Percentiles rank a stretch among this genome's conserved stretches.
These are phyloP conservation scores for Setaria italica DNA, from an alignment of 202 grass and related monocot genomes.

Conservation along the genomic window DNA sequence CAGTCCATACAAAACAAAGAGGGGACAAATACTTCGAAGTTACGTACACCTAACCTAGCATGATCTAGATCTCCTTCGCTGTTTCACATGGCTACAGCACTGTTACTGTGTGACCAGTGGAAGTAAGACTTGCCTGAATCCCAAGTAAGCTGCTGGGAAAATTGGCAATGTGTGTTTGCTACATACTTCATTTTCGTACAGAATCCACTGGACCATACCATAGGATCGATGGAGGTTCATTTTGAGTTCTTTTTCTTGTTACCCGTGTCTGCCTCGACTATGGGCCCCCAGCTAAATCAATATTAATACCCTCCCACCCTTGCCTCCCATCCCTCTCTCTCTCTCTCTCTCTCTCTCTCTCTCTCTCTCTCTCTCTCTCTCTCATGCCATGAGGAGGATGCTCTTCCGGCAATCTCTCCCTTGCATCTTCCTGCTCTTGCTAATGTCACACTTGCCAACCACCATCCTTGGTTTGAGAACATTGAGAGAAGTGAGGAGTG, in stretches of 20 bases:
- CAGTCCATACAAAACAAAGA: conserved; percentile 16
- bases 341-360: background rate
- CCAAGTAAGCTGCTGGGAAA: conserved; percentile 11
- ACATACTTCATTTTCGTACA: background rate
- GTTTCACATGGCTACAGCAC: conserved; percentile 25
- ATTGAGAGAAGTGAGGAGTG: conserved; percentile 29
- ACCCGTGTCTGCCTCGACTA: background rate
- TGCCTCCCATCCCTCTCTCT: background rate
- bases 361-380: conserved; percentile 18
- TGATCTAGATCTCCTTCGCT: background rate
- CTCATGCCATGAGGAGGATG: conserved; percentile 47
- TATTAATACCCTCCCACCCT: conserved; percentile 65
- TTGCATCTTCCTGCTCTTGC: conserved; percentile 53
- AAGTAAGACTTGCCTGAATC: conserved; percentile 15
- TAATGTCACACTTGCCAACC: conserved; percentile 42
- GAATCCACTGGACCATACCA: background rate
- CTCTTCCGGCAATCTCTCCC: conserved; percentile 31
- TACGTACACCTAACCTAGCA: conserved; percentile 12
- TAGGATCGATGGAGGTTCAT: conserved; percentile 37
- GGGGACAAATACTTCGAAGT: conserved; percentile 26
- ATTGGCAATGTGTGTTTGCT: conserved; percentile 7
- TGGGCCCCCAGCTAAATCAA: conserved; percentile 19
- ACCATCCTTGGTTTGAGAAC: conserved; percentile 47
- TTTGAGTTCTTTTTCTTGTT: conserved; percentile 45
- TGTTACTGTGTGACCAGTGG: conserved; percentile 5